phyloP scores from a whole-genome alignment of 345 rosid genomes.

The Brassica juncea region DNA sequence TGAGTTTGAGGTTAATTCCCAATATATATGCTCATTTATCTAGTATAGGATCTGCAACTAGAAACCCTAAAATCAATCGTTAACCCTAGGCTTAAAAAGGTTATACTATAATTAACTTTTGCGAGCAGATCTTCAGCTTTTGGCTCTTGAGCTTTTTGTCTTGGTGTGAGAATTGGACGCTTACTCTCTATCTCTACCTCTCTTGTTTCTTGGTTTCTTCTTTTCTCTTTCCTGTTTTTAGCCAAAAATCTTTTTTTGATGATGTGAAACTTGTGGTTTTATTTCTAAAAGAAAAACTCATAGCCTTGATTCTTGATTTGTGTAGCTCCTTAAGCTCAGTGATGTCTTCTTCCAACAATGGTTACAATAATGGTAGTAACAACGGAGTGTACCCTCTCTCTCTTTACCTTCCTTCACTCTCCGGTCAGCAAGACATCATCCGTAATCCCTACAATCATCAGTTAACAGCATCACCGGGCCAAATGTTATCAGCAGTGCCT shows the following conservation, averaged over 20 bases:
- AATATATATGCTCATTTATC: slow-evolving; percentile 3
- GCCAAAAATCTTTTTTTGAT: slow-evolving; percentile 16
- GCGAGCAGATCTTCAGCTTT: slow-evolving; percentile 16
- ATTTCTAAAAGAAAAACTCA: not conserved
- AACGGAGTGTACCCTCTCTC: slow-evolving; percentile 32
- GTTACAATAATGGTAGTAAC: slow-evolving; percentile 12
- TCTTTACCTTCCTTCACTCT: slow-evolving; percentile 37
- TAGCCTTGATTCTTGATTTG: not conserved
- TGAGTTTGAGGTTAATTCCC: slow-evolving; percentile 25
- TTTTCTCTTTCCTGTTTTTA: slow-evolving; percentile 3
- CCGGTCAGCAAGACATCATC: slow-evolving; percentile 26
- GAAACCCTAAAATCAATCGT: slow-evolving; percentile 23
- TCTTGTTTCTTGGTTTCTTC: slow-evolving; percentile 20
- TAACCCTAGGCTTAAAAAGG: slow-evolving; percentile 8
- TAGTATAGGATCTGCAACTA: slow-evolving; percentile 18
- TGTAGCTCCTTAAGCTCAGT: not conserved
- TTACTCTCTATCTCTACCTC: slow-evolving; percentile 4
- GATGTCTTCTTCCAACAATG: slow-evolving; percentile 34
- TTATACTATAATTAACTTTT: slow-evolving; percentile 2
- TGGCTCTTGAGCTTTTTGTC: slow-evolving; percentile 5
- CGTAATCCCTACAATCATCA: slow-evolving; percentile 29
- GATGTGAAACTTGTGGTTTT: slow-evolving; percentile 26
- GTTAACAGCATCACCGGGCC: slow-evolving; percentile 13
- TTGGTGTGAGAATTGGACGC: slow-evolving; percentile 12
- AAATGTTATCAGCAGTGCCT: slow-evolving; percentile 33